Base-by-base conservation (phyloP, 768 basidiomycete genomes). In the Tubosaeta sp. region DNA sequence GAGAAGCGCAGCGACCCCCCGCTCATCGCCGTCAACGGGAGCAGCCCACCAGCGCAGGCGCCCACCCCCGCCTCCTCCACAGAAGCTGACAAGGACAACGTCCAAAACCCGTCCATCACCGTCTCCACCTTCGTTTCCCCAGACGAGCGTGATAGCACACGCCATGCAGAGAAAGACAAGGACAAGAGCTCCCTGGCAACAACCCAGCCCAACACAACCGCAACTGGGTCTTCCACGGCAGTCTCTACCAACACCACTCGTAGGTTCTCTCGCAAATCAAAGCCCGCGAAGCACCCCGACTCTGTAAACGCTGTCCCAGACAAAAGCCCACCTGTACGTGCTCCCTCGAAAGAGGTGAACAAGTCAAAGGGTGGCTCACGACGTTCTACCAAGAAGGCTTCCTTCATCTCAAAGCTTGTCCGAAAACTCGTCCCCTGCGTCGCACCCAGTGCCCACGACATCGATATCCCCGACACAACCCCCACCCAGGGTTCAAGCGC, bases 401-500 rank as follows among this genome's bases (percentile, higher is more conserved):
- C 84, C 22, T 77, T 87, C 59, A 67, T 86, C 53, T 76, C 80
- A 47, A 81, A 76, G 64, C 70, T 88, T 52, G 64, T 88, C 47
- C 79, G 74, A 56, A 75, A 78, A 54, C 75, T 88, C 48, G 75
- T 88, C 46, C 87, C 86, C 32, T 89, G 87, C 54, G 70, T 85
- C 43, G 74, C 78, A n/a, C 74, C 81, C 19, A 79, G 71, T 53
- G 59, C 76, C n/a, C 79, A 81, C 51, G 78, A 82, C 38, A 61
- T 74, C 51, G 75, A 75, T 58, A 45, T 66, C 32, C 58, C 60
- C 26, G 64, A 62, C 0, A 44, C 65, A 53, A 58, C 52, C 32
- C 61, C 25, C 35, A 17, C 56, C 1, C 67, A 62, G 27, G 54
- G 50, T 27, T 46, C 57, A 12, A 59, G 59, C 32, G 50, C 59